phyloP scores from a whole-genome alignment of 495 filamentous ascomycete species.

The Penicillium arizonense region DNA sequence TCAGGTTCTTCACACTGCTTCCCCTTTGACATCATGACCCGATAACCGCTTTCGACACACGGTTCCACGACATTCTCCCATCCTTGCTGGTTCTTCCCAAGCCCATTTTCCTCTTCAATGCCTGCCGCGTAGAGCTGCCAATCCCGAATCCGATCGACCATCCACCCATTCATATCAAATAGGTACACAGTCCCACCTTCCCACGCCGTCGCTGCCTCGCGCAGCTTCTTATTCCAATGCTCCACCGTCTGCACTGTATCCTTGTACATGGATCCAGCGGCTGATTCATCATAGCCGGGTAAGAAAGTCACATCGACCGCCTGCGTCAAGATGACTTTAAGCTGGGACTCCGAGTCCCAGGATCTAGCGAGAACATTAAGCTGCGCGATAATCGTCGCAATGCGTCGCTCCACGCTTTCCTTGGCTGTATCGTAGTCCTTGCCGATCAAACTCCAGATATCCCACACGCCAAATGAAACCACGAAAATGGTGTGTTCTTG shows the following conservation, averaged over 20 bases:
- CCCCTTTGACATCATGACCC: constrained; percentile 37
- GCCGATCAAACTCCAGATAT: constrained; percentile 46
- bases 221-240: constrained; percentile 48
- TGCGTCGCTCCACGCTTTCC: constrained; percentile 38
- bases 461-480: constrained; percentile 51
- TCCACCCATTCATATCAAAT: constrained; percentile 49
- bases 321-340: constrained; percentile 49
- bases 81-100: constrained; percentile 36
- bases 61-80: constrained; percentile 42
- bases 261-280: constrained; percentile 27
- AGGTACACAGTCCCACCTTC: constrained; percentile 44
- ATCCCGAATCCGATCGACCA: constrained; percentile 49
- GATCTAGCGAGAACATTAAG: constrained; percentile 35
- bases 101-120: constrained; percentile 41
- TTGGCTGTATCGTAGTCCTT: constrained; percentile 32
- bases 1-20: constrained; percentile 43
- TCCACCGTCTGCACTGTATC: constrained; percentile 39
- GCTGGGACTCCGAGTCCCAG: constrained; percentile 32
- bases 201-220: constrained; percentile 39
- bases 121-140: constrained; percentile 42
- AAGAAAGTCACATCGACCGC: constrained; percentile 52
- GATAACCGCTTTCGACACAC: constrained; percentile 30
- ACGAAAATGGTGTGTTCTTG: constrained; percentile 38
- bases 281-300: constrained; percentile 37
- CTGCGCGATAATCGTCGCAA: constrained; percentile 46